Percentiles rank a stretch among this genome's conserved stretches.
Conservation (phyloP, 495 filamentous ascomycete species). For the Aspergillus asperescens region DNA sequence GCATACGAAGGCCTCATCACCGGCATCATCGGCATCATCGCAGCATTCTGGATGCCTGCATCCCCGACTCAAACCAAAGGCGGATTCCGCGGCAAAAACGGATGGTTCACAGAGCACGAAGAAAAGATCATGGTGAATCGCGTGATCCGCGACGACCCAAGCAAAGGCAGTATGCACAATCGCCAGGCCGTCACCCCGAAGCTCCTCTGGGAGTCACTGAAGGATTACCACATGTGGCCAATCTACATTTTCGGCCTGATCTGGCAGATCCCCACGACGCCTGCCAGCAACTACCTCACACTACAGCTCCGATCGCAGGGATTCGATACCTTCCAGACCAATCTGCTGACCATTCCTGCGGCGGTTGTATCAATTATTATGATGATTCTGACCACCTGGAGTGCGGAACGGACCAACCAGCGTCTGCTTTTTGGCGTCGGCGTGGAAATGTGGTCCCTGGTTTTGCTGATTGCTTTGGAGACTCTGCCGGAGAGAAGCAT, state of each 20-base stretch:
- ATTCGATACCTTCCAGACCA: conserved; percentile 61
- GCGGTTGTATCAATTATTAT: conserved; percentile 26
- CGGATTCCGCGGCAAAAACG: conserved; percentile 59
- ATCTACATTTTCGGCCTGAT: conserved; percentile 52
- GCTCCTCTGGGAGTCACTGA: conserved; percentile 45
- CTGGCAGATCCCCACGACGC: conserved; percentile 44
- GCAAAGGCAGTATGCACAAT: conserved; percentile 62
- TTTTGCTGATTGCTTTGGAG: conserved; percentile 41
- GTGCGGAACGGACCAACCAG: conserved; percentile 45
- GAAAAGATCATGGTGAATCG: conserved; percentile 69
- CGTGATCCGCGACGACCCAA: conserved; percentile 67
- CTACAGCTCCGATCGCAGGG: conserved; percentile 53
- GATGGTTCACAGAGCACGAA: conserved; percentile 61
- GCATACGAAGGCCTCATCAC: conserved; percentile 38
- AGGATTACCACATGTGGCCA: conserved; percentile 51
- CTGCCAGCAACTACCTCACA: conserved; percentile 55
- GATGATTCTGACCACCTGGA: conserved; percentile 46
- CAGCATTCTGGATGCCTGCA: conserved; percentile 59
- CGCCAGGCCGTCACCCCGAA: conserved; percentile 44
- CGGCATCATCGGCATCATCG: conserved; percentile 51
- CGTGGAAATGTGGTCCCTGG: conserved; percentile 51
- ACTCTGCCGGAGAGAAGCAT: conserved; percentile 1
- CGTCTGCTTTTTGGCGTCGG: conserved; percentile 43
- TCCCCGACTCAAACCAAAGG: conserved; percentile 61
- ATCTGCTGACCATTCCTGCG: conserved; percentile 57